Percentiles rank a stretch among this genome's conserved stretches.
These are phyloP conservation scores for Maudiozyma serrabonitensis DNA, from an alignment of 805 yeast genomes.

Conservation along the genomic window DNA sequence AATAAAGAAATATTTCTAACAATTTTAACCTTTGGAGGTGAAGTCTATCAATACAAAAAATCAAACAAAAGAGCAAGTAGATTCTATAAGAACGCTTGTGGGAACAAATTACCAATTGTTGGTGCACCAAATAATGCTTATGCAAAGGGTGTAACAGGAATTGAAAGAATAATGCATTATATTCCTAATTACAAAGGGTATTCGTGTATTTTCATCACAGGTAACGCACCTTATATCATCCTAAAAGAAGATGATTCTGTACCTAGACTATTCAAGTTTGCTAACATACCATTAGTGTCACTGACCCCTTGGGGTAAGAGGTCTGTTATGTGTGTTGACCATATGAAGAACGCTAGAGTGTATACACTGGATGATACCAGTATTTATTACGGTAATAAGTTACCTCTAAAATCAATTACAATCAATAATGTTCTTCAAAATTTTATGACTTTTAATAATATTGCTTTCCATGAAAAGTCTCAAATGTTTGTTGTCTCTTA, in stretches of 20 bases:
- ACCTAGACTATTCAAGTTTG: constrained; percentile 59
- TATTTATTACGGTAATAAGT: constrained; percentile 46
- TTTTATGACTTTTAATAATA: constrained; percentile 44
- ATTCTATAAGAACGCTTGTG: constrained; percentile 12
- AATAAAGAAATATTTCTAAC: constrained; percentile 54
- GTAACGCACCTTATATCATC: constrained; percentile 60
- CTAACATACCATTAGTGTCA: constrained; percentile 56
- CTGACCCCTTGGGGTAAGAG: constrained; percentile 33
- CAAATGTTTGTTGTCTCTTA: constrained; percentile 57
- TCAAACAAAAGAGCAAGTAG: constrained; percentile 22
- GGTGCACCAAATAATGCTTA: constrained; percentile 80
- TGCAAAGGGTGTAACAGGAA: constrained; percentile 47
- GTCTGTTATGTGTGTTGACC: constrained; percentile 59
- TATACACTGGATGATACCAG: constrained; percentile 28
- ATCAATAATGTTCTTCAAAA: constrained; percentile 34
- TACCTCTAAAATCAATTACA: constrained; percentile 45
- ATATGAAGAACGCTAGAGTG: constrained; percentile 54
- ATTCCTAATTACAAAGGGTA: constrained; percentile 49
- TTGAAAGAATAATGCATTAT: constrained; percentile 59
- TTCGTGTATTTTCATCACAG: constrained; percentile 59
- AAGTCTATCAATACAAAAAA: constrained; percentile 56
- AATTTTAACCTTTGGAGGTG: constrained; percentile 73
- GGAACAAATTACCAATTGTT: constrained; percentile 39
- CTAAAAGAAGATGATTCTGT: constrained; percentile 53
- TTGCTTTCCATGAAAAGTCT: constrained; percentile 61